A percentile compares a stretch with the other conserved stretches of the same genome.
Conservation (phyloP, 2,329 filamentous ascomycete genomes). For the Alternaria longipes region DNA sequence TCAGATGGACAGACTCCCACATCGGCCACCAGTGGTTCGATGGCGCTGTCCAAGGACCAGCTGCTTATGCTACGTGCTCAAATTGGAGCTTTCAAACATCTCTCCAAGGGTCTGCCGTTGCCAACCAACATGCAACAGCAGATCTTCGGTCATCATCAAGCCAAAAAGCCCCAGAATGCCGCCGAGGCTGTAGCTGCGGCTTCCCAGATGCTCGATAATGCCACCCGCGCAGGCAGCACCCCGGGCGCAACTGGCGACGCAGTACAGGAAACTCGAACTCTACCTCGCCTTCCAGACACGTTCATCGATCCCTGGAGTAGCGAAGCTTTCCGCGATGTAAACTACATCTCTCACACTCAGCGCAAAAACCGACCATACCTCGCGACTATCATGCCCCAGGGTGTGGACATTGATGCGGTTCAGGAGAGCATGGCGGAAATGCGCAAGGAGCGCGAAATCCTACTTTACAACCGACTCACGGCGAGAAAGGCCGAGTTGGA, state of each 20-base stretch:
- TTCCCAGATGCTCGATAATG: constrained; percentile 62
- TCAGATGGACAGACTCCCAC: constrained; percentile 53
- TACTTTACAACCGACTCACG: constrained; percentile 89
- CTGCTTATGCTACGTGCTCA: constrained; percentile 81
- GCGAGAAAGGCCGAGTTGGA: constrained; percentile 86
- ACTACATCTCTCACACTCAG: constrained; percentile 79
- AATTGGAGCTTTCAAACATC: constrained; percentile 88
- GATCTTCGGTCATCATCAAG: constrained; percentile 77
- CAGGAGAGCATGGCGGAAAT: constrained; percentile 60
- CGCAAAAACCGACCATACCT: constrained; percentile 82
- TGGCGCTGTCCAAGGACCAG: constrained; percentile 68
- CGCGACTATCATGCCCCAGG: constrained; percentile 86
- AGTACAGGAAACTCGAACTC: constrained; percentile 39
- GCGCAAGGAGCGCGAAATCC: constrained; percentile 84
- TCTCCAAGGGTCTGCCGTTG: constrained; percentile 86
- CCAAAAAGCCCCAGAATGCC: constrained; percentile 58
- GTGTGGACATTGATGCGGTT: constrained; percentile 79
- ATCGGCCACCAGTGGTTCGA: constrained; percentile 36
- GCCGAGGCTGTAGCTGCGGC: constrained; percentile 55
- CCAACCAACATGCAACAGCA: constrained; percentile 81
- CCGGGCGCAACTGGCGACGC: constrained; percentile 54
- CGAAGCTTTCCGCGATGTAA: constrained; percentile 67
- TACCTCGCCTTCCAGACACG: constrained; percentile 59
- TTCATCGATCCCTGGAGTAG: constrained; percentile 59
- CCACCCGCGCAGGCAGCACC: constrained; percentile 51